These are phyloP conservation scores for Sclerotinia trifoliorum DNA, from an alignment of 2,329 filamentous ascomycete species.

Conservation along the genomic window DNA sequence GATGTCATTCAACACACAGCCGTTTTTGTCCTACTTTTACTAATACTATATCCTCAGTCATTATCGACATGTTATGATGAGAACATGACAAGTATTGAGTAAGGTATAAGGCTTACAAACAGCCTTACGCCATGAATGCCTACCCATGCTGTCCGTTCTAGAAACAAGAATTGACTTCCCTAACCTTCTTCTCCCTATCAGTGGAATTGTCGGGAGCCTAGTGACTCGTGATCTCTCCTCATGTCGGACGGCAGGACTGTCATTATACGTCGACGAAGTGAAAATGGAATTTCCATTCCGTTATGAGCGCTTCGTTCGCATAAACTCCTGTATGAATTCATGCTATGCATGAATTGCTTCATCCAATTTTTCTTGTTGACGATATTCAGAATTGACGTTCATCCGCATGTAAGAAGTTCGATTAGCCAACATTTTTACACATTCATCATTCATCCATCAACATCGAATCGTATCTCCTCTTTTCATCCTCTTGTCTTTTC, in stretches of 20 bases:
- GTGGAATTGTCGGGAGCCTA: neutral
- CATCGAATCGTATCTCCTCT: neutral
- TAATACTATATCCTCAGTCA: neutral
- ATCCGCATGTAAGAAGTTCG: neutral
- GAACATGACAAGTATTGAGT: neutral
- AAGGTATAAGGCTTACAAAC: neutral
- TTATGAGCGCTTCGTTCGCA: neutral
- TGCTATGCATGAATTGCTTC: neutral
- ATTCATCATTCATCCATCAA: neutral
- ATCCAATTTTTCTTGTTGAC: neutral
- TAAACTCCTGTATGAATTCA: neutral
- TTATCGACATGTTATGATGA: neutral
- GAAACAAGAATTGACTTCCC: neutral
- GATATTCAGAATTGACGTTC: neutral
- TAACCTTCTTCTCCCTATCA: neutral
- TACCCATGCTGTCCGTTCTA: neutral
- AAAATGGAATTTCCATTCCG: neutral
- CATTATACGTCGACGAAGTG: neutral
- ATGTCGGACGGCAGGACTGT: neutral
- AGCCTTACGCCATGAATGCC: neutral
- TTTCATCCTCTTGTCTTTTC: constrained; percentile 10
- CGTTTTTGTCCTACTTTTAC: neutral
- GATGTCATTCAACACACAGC: neutral
- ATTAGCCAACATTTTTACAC: neutral
- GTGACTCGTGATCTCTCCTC: neutral